phyloP scores from a whole-genome alignment of 176 grass and related monocot species.

The Hordeum marinum region DNA sequence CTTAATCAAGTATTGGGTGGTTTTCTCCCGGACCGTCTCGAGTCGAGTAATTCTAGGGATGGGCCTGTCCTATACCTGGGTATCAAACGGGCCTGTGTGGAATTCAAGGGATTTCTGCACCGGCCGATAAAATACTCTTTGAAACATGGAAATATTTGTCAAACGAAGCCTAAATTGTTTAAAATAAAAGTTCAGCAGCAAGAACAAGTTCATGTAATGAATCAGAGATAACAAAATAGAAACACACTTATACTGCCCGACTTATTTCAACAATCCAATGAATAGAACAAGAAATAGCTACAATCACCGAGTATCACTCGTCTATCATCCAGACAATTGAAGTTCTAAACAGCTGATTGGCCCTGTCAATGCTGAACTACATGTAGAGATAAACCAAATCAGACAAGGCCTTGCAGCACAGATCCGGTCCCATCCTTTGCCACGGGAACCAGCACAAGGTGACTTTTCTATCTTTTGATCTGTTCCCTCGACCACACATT shows the following conservation, averaged over 20 bases:
- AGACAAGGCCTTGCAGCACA: conserved; percentile 6
- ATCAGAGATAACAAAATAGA: not conserved
- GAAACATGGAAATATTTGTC: no score
- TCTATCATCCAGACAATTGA: conserved; percentile 19
- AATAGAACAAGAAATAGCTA: conserved; percentile 42
- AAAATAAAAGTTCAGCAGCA: not conserved
- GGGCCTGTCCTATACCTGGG: no score
- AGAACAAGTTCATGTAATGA: not conserved
- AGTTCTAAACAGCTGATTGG: conserved; percentile 19
- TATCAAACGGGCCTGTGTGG: no score
- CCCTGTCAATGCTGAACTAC: conserved; percentile 30
- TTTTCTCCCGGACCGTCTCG: no score
- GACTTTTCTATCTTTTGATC: conserved; percentile 23
- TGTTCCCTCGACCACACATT: conserved; percentile 19
- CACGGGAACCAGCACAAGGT: not conserved
- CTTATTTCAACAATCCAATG: conserved; percentile 41
- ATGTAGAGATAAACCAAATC: conserved; percentile 6
- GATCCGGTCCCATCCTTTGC: not conserved
- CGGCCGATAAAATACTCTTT: no score
- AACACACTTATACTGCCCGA: conserved; percentile 12
- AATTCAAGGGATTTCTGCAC: no score
- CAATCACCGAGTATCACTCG: conserved; percentile 20
- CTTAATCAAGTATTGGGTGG: no score
- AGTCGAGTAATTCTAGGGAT: no score
- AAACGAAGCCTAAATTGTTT: not conserved